These are phyloP conservation scores for Vitis amurensis DNA, from an alignment of 164 flowering plant genomes.

Conservation along the genomic window DNA sequence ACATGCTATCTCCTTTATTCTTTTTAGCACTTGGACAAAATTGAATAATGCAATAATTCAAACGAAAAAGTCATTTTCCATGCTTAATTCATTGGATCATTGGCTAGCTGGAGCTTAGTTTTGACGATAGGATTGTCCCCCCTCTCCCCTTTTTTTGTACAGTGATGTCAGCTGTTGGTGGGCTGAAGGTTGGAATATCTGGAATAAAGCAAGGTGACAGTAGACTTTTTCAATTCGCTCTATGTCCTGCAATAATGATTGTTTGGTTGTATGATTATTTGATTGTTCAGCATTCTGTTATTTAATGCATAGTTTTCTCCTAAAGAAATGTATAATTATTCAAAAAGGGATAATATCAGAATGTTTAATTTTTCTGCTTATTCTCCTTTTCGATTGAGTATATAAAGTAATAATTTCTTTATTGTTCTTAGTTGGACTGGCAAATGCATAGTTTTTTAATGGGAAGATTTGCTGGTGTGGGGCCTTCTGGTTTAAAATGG, in stretches of 20 bases:
- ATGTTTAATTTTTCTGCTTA: not conserved
- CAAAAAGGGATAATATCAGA: not conserved
- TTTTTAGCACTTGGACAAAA: not conserved
- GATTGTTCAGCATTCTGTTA: not conserved
- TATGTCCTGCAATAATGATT: too few relatives aligned
- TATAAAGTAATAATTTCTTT: not conserved
- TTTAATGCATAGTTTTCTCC: not conserved
- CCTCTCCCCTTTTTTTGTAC: slow-evolving; percentile 26
- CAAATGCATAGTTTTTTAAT: not conserved
- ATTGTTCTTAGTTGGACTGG: not conserved
- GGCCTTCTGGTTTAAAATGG: not conserved
- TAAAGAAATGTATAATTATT: too few relatives aligned
- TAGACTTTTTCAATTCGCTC: not conserved
- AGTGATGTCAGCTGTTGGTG: slow-evolving; percentile 96
- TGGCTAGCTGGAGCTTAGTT: not conserved
- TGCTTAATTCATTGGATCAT: not conserved
- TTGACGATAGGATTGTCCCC: not conserved
- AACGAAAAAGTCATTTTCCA: not conserved
- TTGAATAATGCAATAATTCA: not conserved
- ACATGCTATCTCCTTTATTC: not conserved
- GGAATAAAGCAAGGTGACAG: slow-evolving; percentile 68
- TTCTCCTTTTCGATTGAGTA: not conserved
- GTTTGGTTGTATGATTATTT: not conserved
- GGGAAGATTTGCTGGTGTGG: too few relatives aligned
- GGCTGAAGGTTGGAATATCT: slow-evolving; percentile 79